Base-by-base conservation (phyloP, 352 stramenopile species). In the Phytophthora nicotianae region DNA sequence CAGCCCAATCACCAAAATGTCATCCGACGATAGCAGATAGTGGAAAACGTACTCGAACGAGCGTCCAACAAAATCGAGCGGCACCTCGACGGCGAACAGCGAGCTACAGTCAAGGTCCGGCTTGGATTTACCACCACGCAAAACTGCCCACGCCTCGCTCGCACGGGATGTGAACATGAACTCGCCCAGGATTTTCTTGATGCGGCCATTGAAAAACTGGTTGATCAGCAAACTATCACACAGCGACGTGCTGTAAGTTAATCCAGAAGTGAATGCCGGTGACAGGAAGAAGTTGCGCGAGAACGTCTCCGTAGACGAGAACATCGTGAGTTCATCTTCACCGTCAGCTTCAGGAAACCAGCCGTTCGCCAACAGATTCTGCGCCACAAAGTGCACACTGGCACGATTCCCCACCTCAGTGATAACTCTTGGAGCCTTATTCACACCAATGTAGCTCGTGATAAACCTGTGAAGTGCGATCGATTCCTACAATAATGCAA, bases 181-280 rank as follows among this genome's bases (percentile, higher is more conserved):
- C 62, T 93, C 86, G 17, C 83, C 77, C 50, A 95, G 55, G 55
- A 95, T 95, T 26, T 83, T 90, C 63, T 92, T 95, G 72, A 95
- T 91, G 50, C 87, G 88, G 35, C 74, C 70, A 60, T 93, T 95
- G 67, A 93, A 95, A 60, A 89, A 95, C 74, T 93, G 84, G 62
- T 95, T 95, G 72, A 95, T 92, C 21, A 95, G 86, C 8, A 95
- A 46, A 45, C 82, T 93, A 64, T 95, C 86, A 35, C 86, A 95
- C 24, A 95, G 71, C 16, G 84, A 93, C 11, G 82, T 89, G 72
- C 84, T 93, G 74, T 93, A 95, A 24, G 86, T 86, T 38, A 95
- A 66, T 3, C 86, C 86, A n/a, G 83, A 91, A 0, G 86, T 83
- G 50, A 95, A 95, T 20, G 83, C 82, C 5, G 84, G 83, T 1